Evolutionary conservation across 768 basidiomycete species (phyloP).

Genomic region (Leccinellum luteum): DNA sequence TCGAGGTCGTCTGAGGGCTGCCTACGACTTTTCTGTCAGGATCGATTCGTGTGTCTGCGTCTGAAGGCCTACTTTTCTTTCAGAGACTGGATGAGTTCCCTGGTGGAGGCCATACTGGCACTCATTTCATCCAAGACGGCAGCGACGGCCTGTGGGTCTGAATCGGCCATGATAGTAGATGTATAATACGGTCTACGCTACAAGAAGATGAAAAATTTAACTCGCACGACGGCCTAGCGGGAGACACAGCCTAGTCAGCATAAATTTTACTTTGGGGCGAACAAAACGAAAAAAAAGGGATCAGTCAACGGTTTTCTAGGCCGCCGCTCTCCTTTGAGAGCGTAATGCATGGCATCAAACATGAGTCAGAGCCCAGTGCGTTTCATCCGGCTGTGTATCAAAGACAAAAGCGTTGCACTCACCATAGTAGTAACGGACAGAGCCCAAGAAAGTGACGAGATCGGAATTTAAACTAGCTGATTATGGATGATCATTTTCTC

Average conservation of each 20-base stretch:
- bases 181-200: slow-evolving; percentile 3
- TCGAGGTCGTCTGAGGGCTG: slow-evolving; percentile 39
- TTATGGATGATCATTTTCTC: background rate
- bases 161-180: slow-evolving; percentile 17
- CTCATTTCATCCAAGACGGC: slow-evolving; percentile 54
- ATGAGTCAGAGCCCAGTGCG: slow-evolving; percentile 61
- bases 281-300: slow-evolving; percentile 8
- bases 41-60: background rate
- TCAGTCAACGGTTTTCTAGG: slow-evolving; percentile 69
- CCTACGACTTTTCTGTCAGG: slow-evolving; percentile 26
- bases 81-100: slow-evolving; percentile 53
- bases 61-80: slow-evolving; percentile 48
- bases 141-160: slow-evolving; percentile 16
- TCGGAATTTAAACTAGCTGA: background rate
- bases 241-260: slow-evolving; percentile 8
- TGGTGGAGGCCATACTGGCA: slow-evolving; percentile 56
- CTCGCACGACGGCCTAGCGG: slow-evolving; percentile 1
- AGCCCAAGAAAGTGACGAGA: background rate
- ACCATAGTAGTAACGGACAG: background rate
- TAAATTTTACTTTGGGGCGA: background rate
- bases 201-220: background rate
- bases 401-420: background rate
- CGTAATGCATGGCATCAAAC: slow-evolving; percentile 53
- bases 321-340: slow-evolving; percentile 46
- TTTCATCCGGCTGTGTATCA: slow-evolving; percentile 40